Evolutionary conservation across 768 basidiomycete genomes (phyloP).

Genomic region (Boletus edulis): DNA sequence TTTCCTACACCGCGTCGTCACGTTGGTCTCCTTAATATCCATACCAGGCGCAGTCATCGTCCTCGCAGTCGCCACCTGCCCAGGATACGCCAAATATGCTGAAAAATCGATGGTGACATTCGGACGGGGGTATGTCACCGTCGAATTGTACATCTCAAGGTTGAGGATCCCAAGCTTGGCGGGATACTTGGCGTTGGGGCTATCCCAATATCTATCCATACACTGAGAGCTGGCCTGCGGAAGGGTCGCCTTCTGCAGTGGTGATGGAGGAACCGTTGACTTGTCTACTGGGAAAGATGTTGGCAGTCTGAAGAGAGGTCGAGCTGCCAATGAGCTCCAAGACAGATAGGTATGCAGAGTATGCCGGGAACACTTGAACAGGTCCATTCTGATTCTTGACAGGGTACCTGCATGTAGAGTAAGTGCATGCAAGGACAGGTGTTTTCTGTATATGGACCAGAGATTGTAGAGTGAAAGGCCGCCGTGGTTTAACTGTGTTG

Average conservation of each 20-base stretch:
- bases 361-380: constrained; percentile 50
- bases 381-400: constrained; percentile 47
- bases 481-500: constrained; percentile 31
- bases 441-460: constrained; percentile 34
- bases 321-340: constrained; percentile 48
- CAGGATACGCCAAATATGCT: constrained; percentile 31
- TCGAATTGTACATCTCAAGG: constrained; percentile 50
- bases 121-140: constrained; percentile 40
- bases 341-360: constrained; percentile 50
- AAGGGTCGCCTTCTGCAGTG: constrained; percentile 45
- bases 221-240: constrained; percentile 46
- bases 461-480: constrained; percentile 45
- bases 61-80: constrained; percentile 35
- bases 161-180: constrained; percentile 49
- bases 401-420: constrained; percentile 39
- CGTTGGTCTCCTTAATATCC: constrained; percentile 41
- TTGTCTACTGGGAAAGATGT: constrained; percentile 52
- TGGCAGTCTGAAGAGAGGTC: constrained; percentile 42
- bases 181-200: constrained; percentile 31
- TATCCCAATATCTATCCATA: constrained; percentile 56
- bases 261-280: constrained; percentile 52
- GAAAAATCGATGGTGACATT: constrained; percentile 46
- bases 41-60: constrained; percentile 48
- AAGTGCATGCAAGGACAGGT: neutral
- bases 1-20: constrained; percentile 50